Conservation (phyloP, 225 moss, liverwort and hornwort genomes). For the Bryum argenteum region DNA sequence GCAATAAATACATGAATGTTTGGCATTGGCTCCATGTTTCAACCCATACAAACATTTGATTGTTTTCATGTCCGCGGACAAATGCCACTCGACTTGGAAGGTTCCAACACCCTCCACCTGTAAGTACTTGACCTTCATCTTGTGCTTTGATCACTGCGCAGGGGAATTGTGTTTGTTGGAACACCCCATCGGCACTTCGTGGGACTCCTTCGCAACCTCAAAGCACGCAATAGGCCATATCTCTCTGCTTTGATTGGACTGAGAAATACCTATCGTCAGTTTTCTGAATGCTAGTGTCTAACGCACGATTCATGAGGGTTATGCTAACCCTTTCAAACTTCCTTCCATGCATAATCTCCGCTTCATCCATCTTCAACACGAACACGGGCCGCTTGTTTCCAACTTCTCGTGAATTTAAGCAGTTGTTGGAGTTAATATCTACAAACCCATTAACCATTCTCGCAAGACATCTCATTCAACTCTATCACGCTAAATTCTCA, state of each 20-base stretch:
- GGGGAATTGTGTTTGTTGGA: neutral
- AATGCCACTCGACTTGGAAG: conserved; percentile 9
- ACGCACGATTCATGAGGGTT: too few species aligned
- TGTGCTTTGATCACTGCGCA: neutral
- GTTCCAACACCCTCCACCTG: neutral
- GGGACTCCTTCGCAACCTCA: neutral
- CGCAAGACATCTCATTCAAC: too few species aligned
- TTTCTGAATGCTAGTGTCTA: too few species aligned
- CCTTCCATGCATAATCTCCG: too few species aligned
- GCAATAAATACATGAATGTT: conserved; percentile 6
- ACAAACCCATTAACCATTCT: too few species aligned
- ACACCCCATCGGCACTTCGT: neutral
- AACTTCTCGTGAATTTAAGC: too few species aligned
- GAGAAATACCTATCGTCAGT: too few species aligned
- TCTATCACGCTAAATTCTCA: neutral
- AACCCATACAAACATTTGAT: neutral
- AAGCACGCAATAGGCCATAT: neutral
- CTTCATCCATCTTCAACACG: too few species aligned
- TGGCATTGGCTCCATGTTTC: conserved; percentile 8
- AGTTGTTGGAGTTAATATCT: too few species aligned
- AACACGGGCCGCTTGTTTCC: too few species aligned
- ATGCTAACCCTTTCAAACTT: too few species aligned
- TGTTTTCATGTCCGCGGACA: too few species aligned
- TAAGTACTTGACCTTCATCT: neutral
- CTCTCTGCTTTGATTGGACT: neutral